Conservation (phyloP, 2,329 filamentous ascomycete species). For the Tolypocladium tropicale region DNA sequence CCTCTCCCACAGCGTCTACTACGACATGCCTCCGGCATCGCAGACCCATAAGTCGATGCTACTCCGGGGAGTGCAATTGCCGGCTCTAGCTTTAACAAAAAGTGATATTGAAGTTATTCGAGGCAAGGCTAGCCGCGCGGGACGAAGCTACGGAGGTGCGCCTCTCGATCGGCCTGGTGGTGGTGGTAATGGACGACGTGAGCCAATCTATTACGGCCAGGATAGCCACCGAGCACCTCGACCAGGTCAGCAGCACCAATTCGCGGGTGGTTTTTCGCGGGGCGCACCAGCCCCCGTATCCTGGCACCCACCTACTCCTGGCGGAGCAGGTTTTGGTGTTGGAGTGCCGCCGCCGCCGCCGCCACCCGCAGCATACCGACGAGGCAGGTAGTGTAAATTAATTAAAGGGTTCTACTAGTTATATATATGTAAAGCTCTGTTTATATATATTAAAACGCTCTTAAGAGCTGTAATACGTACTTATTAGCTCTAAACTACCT, state of each 20-base stretch:
- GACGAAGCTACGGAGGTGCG: constrained; percentile 17
- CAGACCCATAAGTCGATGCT: constrained; percentile 90
- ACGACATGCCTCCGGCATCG: constrained; percentile 64
- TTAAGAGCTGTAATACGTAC: no score
- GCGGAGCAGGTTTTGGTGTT: constrained; percentile 21
- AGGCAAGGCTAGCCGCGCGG: constrained; percentile 47
- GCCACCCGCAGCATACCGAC: constrained; percentile 10
- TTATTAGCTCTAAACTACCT: no score
- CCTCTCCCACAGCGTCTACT: constrained; percentile 55
- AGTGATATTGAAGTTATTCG: constrained; percentile 67
- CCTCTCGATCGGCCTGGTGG: constrained; percentile 12
- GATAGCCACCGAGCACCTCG: constrained; percentile 7
- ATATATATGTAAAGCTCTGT: no score
- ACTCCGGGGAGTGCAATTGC: constrained; percentile 69
- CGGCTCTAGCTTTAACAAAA: constrained; percentile 60
- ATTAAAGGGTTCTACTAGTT: background rate
- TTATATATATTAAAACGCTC: no score
- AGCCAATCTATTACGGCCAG: constrained; percentile 18
- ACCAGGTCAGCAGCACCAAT: background rate
- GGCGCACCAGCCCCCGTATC: constrained; percentile 1
- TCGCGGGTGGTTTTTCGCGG: constrained; percentile 1
- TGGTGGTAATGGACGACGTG: constrained; percentile 8
- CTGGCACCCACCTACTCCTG: constrained; percentile 20
- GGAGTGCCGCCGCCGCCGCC: constrained; percentile 22
- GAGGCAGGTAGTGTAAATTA: background rate